phyloP scores from a whole-genome alignment of 1,284 basidiomycete genomes.

The Kalmanozyma brasiliensis region DNA sequence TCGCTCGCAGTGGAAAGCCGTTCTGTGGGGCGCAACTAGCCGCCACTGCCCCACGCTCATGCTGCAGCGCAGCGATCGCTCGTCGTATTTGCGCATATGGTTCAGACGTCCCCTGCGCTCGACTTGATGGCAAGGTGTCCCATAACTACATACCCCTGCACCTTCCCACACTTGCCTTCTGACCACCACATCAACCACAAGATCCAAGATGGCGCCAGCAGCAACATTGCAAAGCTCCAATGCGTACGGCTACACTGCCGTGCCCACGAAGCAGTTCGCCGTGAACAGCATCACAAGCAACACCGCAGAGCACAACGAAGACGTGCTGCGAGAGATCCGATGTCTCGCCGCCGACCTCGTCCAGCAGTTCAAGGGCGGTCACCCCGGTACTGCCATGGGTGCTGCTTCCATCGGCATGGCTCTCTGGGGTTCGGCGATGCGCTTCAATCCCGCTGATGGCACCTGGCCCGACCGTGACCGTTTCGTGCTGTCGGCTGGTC shows the following conservation, averaged over 20 bases:
- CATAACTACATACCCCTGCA: no score
- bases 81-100: no score
- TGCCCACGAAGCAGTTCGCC: not conserved
- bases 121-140: no score
- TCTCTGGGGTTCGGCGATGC: constrained; percentile 80
- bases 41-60: no score
- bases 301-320: constrained; percentile 3
- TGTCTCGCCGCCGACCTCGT: constrained; percentile 44
- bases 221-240: not conserved
- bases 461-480: constrained; percentile 74
- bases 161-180: not conserved
- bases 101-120: no score
- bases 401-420: constrained; percentile 88
- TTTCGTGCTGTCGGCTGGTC: constrained; percentile 78
- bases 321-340: constrained; percentile 66
- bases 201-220: not conserved
- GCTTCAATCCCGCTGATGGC: constrained; percentile 83
- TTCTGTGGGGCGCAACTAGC: no score
- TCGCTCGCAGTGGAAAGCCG: no score
- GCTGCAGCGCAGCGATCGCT: no score
- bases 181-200: not conserved
- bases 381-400: constrained; percentile 71
- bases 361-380: constrained; percentile 75
- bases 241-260: not conserved
- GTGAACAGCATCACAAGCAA: constrained; percentile 2